A percentile compares a stretch with the other conserved stretches of the same genome.
phyloP scores from a whole-genome alignment of 2,329 filamentous ascomycete species.

The Aspergillus thermomutatus region DNA sequence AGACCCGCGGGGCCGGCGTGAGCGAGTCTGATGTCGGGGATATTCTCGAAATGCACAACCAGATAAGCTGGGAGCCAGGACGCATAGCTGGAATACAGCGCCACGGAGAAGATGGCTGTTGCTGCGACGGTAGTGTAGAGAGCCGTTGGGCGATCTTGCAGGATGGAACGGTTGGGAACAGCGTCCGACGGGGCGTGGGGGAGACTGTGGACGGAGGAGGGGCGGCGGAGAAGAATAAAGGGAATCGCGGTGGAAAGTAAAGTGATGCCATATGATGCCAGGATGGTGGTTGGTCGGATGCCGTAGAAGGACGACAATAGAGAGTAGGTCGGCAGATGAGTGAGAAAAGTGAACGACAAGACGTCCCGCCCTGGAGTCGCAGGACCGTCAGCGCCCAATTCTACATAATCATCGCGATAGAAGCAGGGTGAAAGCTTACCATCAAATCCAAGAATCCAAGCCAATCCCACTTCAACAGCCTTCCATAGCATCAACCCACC shows the following conservation, averaged over 20 bases:
- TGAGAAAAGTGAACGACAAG: slow-evolving; percentile 63
- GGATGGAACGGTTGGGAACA: slow-evolving; percentile 61
- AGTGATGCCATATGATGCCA: slow-evolving; percentile 64
- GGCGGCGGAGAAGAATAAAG: slow-evolving; percentile 69
- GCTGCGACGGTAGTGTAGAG: slow-evolving; percentile 66
- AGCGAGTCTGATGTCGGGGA: slow-evolving; percentile 65
- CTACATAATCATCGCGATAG: neutral
- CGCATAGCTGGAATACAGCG: slow-evolving; percentile 65
- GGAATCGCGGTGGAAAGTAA: slow-evolving; percentile 67
- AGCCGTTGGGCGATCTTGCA: slow-evolving; percentile 61
- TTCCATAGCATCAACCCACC: slow-evolving; percentile 54
- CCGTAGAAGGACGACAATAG: slow-evolving; percentile 76
- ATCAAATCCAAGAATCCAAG: slow-evolving; percentile 73
- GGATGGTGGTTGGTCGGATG: slow-evolving; percentile 59
- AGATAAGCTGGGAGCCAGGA: slow-evolving; percentile 69
- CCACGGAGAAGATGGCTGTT: slow-evolving; percentile 70
- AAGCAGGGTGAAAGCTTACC: slow-evolving; percentile 26
- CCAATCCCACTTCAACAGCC: slow-evolving; percentile 64
- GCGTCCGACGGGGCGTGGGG: slow-evolving; percentile 42
- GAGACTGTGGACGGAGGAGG: slow-evolving; percentile 62
- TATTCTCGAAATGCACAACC: slow-evolving; percentile 69
- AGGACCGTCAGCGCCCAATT: neutral
- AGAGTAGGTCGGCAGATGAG: slow-evolving; percentile 71
- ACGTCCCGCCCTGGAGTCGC: slow-evolving; percentile 58
- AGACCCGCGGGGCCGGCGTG: slow-evolving; percentile 59